Evolutionary conservation across 768 basidiomycete genomes (phyloP), one percentile per base, ranked within the genome.

Genomic region (Astraeus odoratus): DNA sequence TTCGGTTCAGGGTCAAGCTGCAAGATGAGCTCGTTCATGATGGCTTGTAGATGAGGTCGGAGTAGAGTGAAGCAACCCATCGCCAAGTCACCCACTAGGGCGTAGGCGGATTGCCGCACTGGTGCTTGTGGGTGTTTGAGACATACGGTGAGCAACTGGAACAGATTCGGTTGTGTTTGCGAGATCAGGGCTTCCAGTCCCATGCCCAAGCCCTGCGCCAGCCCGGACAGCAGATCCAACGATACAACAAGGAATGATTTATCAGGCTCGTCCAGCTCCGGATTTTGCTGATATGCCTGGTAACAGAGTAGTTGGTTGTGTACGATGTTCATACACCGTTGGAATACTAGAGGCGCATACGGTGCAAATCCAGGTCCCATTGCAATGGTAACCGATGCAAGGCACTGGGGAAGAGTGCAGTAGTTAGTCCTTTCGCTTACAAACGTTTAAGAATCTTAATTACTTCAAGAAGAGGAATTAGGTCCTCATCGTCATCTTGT

Each of bases 191-290:
- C 69, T 51, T 89, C 85, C 38, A 98, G 76, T 15, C 75, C 70
- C 66, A 77, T 78, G 38, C 89, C 85, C 48, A 99, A 76, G 19
- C 94, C 96, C 63, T 99, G 96, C 3, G 93, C 93, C 16, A 99
- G 73, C 43, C 96, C 96, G 8, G 92, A 96, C 20, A 99, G 75
- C 27, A 99, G 74, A 65, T 99, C 96, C n/a, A 99, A 76, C 5
- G 96, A 90, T 22, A 98, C 96, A 45, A 99, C 94, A 40, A 99
- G 81, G 80, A 97, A 97, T 4, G 94, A 87, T 59, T 87, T 84
- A 68, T 98, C 96, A 2, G 96, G 96, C 63, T 96, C 93, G 44
- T 97, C 93, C 49, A 88, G 71, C 3, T 94, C 88, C 3, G 89
- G 83, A 57, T 92, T 86, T 58, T 90, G 83, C 57, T 90, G 85